These are phyloP conservation scores for Cladosporium sp. DNA, from an alignment of 2,329 filamentous ascomycete species.

Conservation along the genomic window DNA sequence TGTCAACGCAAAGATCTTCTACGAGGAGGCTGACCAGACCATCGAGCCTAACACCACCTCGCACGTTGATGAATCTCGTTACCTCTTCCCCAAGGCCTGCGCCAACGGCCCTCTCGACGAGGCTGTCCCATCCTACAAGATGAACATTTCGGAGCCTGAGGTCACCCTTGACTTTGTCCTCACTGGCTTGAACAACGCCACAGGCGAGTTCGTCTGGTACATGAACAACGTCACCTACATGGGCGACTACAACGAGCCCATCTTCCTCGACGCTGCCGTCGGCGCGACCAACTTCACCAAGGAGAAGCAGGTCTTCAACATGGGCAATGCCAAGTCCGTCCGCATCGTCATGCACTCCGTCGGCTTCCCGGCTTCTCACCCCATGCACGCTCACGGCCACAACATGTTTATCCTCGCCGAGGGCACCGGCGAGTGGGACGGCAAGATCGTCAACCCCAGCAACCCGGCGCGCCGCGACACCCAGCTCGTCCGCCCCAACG, in stretches of 20 bases:
- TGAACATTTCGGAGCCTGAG: conserved; percentile 20
- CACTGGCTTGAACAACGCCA: conserved; percentile 34
- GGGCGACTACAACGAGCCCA: conserved; percentile 24
- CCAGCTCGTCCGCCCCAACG: conserved; percentile 20
- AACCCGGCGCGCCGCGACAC: conserved; percentile 27
- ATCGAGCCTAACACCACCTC: conserved; percentile 21
- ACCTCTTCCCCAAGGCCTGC: conserved; percentile 19
- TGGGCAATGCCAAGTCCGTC: conserved; percentile 47
- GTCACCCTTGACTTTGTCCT: conserved; percentile 20
- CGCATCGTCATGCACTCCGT: conserved; percentile 48
- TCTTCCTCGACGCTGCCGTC: conserved; percentile 19
- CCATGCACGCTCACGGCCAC: conserved; percentile 31
- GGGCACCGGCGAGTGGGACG: conserved; percentile 22
- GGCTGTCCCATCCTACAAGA: conserved; percentile 18
- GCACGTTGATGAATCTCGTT: conserved; percentile 14
- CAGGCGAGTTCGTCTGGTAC: conserved; percentile 41
- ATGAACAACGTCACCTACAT: conserved; percentile 45
- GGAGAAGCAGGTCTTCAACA: conserved; percentile 39
- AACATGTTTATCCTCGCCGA: conserved; percentile 24
- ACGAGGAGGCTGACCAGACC: conserved; percentile 25
- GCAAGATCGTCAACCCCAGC: conserved; percentile 20
- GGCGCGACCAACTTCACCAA: conserved; percentile 17
- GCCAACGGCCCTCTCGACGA: conserved; percentile 16
- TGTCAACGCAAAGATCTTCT: conserved; percentile 26
- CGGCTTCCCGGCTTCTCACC: conserved; percentile 24